phyloP scores from a whole-genome alignment of 352 stramenopile species.

The Phytopythium litorale region DNA sequence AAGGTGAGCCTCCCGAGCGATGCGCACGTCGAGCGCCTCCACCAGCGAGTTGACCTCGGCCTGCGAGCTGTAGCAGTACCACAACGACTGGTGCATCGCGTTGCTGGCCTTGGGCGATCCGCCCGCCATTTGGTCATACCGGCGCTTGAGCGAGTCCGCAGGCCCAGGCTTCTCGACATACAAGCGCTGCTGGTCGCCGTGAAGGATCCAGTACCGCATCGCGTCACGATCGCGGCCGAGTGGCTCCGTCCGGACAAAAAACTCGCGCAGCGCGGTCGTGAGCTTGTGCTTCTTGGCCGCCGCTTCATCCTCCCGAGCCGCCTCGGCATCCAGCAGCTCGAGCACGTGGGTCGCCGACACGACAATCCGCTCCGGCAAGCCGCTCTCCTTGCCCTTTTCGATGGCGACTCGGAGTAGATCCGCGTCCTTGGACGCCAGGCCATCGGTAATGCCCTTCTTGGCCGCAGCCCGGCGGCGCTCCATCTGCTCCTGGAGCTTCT shows the following conservation, averaged over 20 bases:
- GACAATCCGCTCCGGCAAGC: slow-evolving; percentile 53
- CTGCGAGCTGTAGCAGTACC: slow-evolving; percentile 68
- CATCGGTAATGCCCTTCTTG: slow-evolving; percentile 72
- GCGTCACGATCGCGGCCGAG: slow-evolving; percentile 64
- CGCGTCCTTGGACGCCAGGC: slow-evolving; percentile 56
- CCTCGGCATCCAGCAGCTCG: slow-evolving; percentile 73
- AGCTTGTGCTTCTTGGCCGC: slow-evolving; percentile 59
- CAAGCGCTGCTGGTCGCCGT: slow-evolving; percentile 53
- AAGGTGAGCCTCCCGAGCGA: slow-evolving; percentile 47
- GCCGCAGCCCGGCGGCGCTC: slow-evolving; percentile 48
- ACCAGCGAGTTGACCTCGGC: slow-evolving; percentile 57
- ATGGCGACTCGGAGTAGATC: slow-evolving; percentile 46
- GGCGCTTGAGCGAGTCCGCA: slow-evolving; percentile 33
- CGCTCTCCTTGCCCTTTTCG: slow-evolving; percentile 72
- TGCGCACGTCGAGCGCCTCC: slow-evolving; percentile 45
- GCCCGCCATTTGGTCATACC: slow-evolving; percentile 33
- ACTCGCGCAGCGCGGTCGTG: slow-evolving; percentile 50
- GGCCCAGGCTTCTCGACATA: slow-evolving; percentile 66
- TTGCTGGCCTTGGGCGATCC: slow-evolving; percentile 22
- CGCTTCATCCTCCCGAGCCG: slow-evolving; percentile 57
- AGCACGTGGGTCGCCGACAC: slow-evolving; percentile 72
- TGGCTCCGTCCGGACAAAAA: slow-evolving; percentile 72
- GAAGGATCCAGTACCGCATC: slow-evolving; percentile 70
- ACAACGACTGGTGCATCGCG: slow-evolving; percentile 25
- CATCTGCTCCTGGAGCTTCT: slow-evolving; percentile 59